Percentiles rank a stretch among this genome's conserved stretches.
Conservation (phyloP, 2,329 filamentous ascomycete genomes). For the Diaporthe ilicicola region DNA sequence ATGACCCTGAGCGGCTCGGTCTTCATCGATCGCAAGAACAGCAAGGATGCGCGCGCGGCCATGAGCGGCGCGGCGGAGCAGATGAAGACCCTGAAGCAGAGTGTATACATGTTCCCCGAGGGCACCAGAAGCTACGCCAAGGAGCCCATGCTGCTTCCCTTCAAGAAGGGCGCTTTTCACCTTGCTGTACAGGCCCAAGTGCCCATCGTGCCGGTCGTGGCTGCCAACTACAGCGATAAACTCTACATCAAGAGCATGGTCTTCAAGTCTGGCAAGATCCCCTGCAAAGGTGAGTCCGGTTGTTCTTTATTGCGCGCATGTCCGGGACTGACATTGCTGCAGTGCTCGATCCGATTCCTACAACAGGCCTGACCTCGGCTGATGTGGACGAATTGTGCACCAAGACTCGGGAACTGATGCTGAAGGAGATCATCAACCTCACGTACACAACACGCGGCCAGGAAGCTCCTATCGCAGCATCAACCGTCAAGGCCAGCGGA, state of each 20-base stretch:
- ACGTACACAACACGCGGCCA: constrained; percentile 59
- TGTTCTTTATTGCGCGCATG: neutral
- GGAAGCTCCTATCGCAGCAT: constrained; percentile 31
- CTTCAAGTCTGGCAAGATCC: constrained; percentile 76
- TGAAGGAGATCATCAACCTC: constrained; percentile 67
- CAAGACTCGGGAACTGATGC: constrained; percentile 78
- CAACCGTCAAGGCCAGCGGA: constrained; percentile 31
- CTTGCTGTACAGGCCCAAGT: constrained; percentile 93
- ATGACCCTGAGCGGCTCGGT: constrained; percentile 88
- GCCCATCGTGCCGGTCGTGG: constrained; percentile 86
- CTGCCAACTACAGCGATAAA: constrained; percentile 81
- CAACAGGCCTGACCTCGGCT: constrained; percentile 73
- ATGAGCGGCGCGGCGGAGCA: constrained; percentile 85
- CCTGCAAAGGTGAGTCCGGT: constrained; percentile 71
- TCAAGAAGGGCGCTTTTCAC: constrained; percentile 99
- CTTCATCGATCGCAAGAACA: constrained; percentile 93
- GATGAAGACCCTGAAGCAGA: constrained; percentile 77
- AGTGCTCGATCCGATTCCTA: constrained; percentile 86
- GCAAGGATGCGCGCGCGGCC: constrained; percentile 80
- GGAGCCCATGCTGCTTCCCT: constrained; percentile 84
- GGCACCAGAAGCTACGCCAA: constrained; percentile 90
- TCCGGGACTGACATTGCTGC: neutral
- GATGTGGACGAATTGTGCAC: constrained; percentile 80
- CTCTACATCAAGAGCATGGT: constrained; percentile 69
- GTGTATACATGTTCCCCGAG: constrained; percentile 89